phyloP scores from a whole-genome alignment of 2,329 filamentous ascomycete genomes.

The Fusarium sulawesiense region DNA sequence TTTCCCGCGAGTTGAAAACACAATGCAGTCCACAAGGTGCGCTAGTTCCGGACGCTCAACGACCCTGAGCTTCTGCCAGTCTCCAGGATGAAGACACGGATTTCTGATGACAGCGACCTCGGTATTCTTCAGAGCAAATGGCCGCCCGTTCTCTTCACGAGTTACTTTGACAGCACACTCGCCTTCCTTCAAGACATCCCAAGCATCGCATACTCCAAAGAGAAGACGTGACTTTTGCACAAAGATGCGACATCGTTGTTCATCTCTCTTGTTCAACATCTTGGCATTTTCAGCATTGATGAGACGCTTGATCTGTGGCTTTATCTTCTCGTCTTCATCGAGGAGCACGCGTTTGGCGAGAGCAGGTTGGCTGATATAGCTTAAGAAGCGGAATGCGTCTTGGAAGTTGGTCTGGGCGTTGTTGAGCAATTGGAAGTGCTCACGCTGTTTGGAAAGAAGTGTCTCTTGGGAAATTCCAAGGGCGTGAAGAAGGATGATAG shows the following conservation, averaged over 20 bases:
- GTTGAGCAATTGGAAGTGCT: not conserved
- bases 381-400: constrained; percentile 1
- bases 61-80: constrained; percentile 7
- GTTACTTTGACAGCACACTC: constrained; percentile 3
- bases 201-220: not conserved
- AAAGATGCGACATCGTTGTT: not conserved
- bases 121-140: not conserved
- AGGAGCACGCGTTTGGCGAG: constrained; percentile 4
- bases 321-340: not conserved
- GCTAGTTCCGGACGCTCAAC: not conserved
- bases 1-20: not conserved
- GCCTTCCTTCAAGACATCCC: not conserved
- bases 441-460: not conserved
- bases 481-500: not conserved
- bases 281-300: not conserved
- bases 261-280: not conserved
- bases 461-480: not conserved
- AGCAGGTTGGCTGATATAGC: not conserved
- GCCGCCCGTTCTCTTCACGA: not conserved
- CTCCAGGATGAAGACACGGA: constrained; percentile 4
- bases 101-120: constrained; percentile 9
- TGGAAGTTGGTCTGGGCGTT: not conserved
- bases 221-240: not conserved
- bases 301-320: not conserved
- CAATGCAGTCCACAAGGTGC: not conserved